Percentiles rank a stretch among this genome's conserved stretches.
Evolutionary conservation across 257 asterid genomes (phyloP).

Genomic region (Solanum appendiculatum): DNA sequence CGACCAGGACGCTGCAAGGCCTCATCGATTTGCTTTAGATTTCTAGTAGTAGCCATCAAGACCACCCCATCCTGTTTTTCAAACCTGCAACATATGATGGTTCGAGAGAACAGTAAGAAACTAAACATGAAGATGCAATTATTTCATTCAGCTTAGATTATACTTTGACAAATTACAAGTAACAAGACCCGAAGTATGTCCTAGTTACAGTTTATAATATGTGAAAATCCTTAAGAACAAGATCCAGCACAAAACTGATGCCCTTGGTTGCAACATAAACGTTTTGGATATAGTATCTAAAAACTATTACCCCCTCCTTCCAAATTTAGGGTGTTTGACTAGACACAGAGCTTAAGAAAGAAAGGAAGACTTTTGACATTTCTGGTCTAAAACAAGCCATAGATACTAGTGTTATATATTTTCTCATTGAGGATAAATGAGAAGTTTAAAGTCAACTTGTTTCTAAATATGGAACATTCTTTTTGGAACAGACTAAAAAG

Average conservation of each 20-base stretch:
- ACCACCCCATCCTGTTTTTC: conserved; percentile 99
- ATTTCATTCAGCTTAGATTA: background rate
- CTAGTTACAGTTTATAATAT: background rate
- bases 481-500: background rate
- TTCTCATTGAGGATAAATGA: background rate
- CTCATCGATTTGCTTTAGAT: conserved; percentile 78
- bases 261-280: background rate
- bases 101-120: conserved; percentile 6
- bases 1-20: conserved; percentile 98
- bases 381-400: background rate
- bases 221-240: background rate
- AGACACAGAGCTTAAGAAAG: background rate
- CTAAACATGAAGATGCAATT: background rate
- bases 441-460: background rate
- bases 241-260: background rate
- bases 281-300: background rate
- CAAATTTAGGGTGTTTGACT: background rate
- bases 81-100: conserved; percentile 42
- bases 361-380: background rate
- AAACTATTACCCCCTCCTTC: background rate
- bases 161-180: background rate
- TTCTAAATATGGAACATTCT: background rate
- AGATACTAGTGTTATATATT: background rate
- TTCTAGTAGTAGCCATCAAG: conserved; percentile 94
- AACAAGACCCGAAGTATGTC: background rate